Percentiles rank a stretch among this genome's conserved stretches.
These are phyloP conservation scores for Penicillium canescens DNA, from an alignment of 495 filamentous ascomycete genomes.

Conservation along the genomic window DNA sequence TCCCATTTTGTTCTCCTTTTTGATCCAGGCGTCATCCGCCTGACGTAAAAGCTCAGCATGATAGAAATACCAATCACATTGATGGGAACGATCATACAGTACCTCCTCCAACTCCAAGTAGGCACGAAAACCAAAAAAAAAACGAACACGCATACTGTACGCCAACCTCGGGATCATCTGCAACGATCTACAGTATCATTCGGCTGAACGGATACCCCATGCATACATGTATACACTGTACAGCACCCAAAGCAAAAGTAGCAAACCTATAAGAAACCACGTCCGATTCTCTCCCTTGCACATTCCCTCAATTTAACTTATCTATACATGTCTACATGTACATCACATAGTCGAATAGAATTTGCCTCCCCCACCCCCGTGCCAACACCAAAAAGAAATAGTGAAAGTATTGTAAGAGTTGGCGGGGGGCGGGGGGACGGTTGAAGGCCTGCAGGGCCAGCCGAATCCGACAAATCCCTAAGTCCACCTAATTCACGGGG, in stretches of 20 bases:
- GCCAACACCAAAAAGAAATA: background rate
- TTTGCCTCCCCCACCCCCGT: constrained; percentile 6
- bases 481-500: no score
- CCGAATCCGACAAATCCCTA: background rate
- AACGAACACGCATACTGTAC: no score
- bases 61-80: constrained; percentile 21
- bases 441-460: background rate
- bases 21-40: constrained; percentile 7
- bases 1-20: constrained; percentile 2
- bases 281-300: background rate
- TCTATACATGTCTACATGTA: background rate
- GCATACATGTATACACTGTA: background rate
- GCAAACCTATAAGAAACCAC: background rate
- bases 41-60: constrained; percentile 25
- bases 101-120: background rate
- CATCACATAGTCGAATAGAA: background rate
- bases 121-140: background rate
- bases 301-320: background rate
- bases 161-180: no score
- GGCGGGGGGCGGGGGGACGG: no score
- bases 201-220: no score
- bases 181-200: no score
- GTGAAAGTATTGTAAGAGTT: background rate
- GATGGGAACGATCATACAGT: background rate
- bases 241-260: background rate